Evolutionary conservation across 2,329 filamentous ascomycete genomes (phyloP).

Genomic region (Aspergillus bombycis): DNA sequence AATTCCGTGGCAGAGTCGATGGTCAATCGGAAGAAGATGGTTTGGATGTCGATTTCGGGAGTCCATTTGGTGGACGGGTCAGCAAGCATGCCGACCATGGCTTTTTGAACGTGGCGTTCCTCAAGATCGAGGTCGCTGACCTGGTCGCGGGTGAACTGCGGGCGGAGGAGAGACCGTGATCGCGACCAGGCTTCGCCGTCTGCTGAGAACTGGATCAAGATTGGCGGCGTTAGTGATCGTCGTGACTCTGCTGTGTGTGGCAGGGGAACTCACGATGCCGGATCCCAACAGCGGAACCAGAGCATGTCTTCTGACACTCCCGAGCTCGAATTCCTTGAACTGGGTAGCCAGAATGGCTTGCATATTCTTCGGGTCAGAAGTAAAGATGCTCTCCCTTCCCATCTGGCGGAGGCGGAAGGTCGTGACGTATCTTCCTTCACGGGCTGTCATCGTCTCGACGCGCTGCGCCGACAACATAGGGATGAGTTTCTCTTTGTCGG

Average conservation of each 20-base stretch:
- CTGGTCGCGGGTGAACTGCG: slow-evolving; percentile 84
- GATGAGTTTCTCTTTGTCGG: slow-evolving; percentile 29
- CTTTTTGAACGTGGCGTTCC: slow-evolving; percentile 73
- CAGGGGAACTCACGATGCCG: slow-evolving; percentile 48
- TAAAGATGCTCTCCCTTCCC: slow-evolving; percentile 30
- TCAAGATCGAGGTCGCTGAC: slow-evolving; percentile 81
- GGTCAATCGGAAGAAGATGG: slow-evolving; percentile 82
- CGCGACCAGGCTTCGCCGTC: slow-evolving; percentile 78
- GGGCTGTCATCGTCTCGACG: slow-evolving; percentile 23
- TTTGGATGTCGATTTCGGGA: slow-evolving; percentile 67
- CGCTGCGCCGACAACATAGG: slow-evolving; percentile 26
- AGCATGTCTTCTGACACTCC: slow-evolving; percentile 70
- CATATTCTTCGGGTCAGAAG: slow-evolving; percentile 62
- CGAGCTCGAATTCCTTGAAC: slow-evolving; percentile 82
- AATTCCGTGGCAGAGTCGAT: slow-evolving; percentile 88
- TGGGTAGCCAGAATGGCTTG: slow-evolving; percentile 84
- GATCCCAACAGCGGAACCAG: slow-evolving; percentile 38
- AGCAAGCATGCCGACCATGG: slow-evolving; percentile 70
- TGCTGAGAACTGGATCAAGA: slow-evolving; percentile 57
- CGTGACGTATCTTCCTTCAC: slow-evolving; percentile 28
- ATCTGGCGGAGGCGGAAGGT: slow-evolving; percentile 30
- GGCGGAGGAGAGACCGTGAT: slow-evolving; percentile 78
- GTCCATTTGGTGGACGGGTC: slow-evolving; percentile 50
- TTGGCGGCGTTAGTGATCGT: not conserved
- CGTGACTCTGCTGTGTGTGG: not conserved